Conservation (phyloP, 345 rosid species). For the Hevea brasiliensis region DNA sequence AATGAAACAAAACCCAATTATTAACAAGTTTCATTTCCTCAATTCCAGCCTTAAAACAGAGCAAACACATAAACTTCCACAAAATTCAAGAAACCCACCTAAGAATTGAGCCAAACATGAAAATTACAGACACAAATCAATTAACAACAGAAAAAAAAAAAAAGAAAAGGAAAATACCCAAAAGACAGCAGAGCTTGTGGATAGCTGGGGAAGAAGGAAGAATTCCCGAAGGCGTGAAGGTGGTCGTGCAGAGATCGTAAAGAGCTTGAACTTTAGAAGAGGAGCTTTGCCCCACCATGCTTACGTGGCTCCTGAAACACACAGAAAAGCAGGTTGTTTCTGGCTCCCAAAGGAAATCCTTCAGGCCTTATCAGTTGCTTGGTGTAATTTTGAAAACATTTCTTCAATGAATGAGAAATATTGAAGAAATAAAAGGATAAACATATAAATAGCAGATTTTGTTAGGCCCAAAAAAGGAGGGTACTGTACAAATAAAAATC, state of each 20-base stretch:
- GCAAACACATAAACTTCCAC: slow-evolving; percentile 14
- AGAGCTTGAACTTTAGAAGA: slow-evolving; percentile 64
- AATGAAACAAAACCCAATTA: background rate
- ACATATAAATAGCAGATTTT: background rate
- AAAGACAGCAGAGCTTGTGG: slow-evolving; percentile 52
- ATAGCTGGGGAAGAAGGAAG: slow-evolving; percentile 53
- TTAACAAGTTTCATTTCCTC: background rate
- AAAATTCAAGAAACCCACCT: slow-evolving; percentile 20
- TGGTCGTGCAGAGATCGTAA: slow-evolving; percentile 62
- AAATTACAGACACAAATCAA: background rate
- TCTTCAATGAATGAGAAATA: background rate
- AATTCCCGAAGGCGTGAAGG: slow-evolving; percentile 49
- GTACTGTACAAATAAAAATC: too few species aligned
- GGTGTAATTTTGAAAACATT: slow-evolving; percentile 52
- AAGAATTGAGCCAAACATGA: slow-evolving; percentile 16
- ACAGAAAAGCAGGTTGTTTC: background rate
- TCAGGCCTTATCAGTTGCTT: slow-evolving; percentile 46
- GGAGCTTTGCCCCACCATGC: slow-evolving; percentile 43
- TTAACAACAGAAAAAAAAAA: background rate
- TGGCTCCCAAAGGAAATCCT: slow-evolving; percentile 27
- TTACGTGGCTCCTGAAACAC: slow-evolving; percentile 32
- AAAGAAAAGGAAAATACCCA: slow-evolving; percentile 75
- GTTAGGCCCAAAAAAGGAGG: too few species aligned
- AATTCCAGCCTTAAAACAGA: slow-evolving; percentile 17
- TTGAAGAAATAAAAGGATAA: background rate